Base-by-base conservation (phyloP, 2,329 filamentous ascomycete genomes). In the Chaetomium olivaceum region DNA sequence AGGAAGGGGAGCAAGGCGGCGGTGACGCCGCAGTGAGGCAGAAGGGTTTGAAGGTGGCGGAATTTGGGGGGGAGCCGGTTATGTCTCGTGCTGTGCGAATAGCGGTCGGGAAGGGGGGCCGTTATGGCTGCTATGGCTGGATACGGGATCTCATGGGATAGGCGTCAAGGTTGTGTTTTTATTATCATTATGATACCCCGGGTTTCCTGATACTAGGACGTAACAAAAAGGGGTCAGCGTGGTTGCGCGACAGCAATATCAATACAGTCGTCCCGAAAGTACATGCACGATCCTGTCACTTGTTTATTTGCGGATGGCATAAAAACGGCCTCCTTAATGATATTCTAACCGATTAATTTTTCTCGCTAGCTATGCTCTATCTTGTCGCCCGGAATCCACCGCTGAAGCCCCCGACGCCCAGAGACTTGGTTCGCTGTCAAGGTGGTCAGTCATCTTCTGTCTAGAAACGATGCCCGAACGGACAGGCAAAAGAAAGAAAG, bases 1-100 rank as follows among this genome's bases (percentile, higher is more conserved):
- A 77, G 80, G 69, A 84, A 84, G 77, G 83, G 81, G 70, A 83
- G 81, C 67, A 84, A 82, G 71, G 71, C 68, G 7, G 74, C 67
- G 3, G 68, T 70, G 27, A 76, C 74, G 9, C 73, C 75, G 52
- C 73, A 73, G n/a, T 75, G n/a, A 39, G 27, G 21, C 4, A 7
- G 56, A 46, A 5, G 4, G 66, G 62, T 55, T 59, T 62, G 59
- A 27, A 2, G 61, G 67, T 46, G 39, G 39, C 16, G 62, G 48
- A 31, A n/a, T 14, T 36, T 21, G 33, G 39, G 51, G 29, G 6
- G n/a, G 31, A 19, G 50, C n/a, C n/a, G n/a, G 23, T 56, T 27
- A 21, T 19, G 11, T 29, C 9, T 31, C 4, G n/a, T 39, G 36
- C 25, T 11, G 51, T 29, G 43, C 2, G 51, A 14, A 29, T 27